Conservation (phyloP, 2,329 filamentous ascomycete genomes). For the Penicillium sp. region DNA sequence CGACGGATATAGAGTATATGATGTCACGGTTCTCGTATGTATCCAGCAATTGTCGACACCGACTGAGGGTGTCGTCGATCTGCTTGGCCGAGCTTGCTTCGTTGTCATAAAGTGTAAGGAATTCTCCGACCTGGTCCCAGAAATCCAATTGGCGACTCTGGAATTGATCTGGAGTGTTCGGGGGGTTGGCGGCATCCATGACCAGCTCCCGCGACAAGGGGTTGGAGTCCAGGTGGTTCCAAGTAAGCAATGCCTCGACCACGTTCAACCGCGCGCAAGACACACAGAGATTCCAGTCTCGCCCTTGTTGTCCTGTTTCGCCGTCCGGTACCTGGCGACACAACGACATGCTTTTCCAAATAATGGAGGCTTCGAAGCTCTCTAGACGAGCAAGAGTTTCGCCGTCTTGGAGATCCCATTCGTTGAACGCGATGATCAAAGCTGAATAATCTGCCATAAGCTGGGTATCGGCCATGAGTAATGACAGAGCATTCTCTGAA, state of each 20-base stretch:
- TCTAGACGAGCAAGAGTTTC: constrained; percentile 41
- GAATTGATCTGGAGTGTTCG: constrained; percentile 49
- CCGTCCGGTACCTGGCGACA: constrained; percentile 46
- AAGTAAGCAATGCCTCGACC: constrained; percentile 73
- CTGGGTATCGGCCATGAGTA: constrained; percentile 54
- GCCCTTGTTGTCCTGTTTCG: constrained; percentile 35
- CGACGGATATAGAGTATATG: constrained; percentile 81
- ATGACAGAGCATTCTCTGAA: constrained; percentile 52
- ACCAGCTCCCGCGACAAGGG: constrained; percentile 47
- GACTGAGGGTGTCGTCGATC: constrained; percentile 64
- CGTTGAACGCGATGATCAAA: constrained; percentile 55
- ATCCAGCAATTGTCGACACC: constrained; percentile 69
- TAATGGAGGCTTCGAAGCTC: constrained; percentile 58
- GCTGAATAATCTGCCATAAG: constrained; percentile 66
- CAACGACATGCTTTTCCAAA: constrained; percentile 59
- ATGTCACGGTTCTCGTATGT: constrained; percentile 85
- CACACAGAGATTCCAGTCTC: constrained; percentile 60
- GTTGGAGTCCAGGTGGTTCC: constrained; percentile 59
- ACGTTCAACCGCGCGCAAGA: constrained; percentile 70
- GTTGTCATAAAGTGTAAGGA: constrained; percentile 64
- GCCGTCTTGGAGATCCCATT: constrained; percentile 38
- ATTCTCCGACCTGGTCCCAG: constrained; percentile 75
- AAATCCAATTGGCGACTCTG: constrained; percentile 69
- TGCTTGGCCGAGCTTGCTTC: constrained; percentile 52
- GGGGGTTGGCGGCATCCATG: constrained; percentile 37